These are phyloP conservation scores for Plenodomus lindquistii DNA, from an alignment of 2,329 filamentous ascomycete species.

Conservation along the genomic window DNA sequence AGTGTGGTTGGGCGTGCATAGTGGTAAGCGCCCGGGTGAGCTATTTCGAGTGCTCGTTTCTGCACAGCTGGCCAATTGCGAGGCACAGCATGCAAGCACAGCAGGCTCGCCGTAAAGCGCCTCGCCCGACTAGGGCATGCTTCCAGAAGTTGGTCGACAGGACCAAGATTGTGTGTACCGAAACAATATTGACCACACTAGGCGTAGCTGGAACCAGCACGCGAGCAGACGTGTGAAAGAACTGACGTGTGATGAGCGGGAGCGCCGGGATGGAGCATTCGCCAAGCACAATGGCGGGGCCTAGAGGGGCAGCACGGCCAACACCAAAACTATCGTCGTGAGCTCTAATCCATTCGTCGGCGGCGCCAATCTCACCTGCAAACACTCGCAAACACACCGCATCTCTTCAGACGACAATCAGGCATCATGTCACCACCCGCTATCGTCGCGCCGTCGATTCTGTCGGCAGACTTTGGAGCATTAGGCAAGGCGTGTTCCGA, in stretches of 20 bases:
- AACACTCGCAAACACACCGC: slow-evolving; percentile 4
- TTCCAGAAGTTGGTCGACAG: neutral
- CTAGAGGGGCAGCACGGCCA: neutral
- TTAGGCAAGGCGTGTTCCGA: slow-evolving; percentile 83
- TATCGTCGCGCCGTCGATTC: slow-evolving; percentile 97
- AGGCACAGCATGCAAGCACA: slow-evolving; percentile 20
- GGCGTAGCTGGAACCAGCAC: neutral
- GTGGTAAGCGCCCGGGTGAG: slow-evolving; percentile 39
- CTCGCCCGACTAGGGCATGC: slow-evolving; percentile 4
- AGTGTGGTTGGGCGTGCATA: slow-evolving; percentile 36
- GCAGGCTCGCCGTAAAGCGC: slow-evolving; percentile 34
- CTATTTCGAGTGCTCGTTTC: slow-evolving; percentile 35
- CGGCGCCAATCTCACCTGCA: neutral
- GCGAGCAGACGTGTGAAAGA: neutral
- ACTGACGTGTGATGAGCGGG: neutral
- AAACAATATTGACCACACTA: neutral
- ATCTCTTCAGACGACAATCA: slow-evolving; percentile 19
- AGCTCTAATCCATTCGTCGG: neutral
- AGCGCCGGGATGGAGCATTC: neutral
- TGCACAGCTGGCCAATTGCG: slow-evolving; percentile 29
- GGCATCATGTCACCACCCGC: slow-evolving; percentile 79
- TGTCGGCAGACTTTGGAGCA: slow-evolving; percentile 92
- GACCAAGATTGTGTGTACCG: neutral
- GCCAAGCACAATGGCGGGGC: neutral
- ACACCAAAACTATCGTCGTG: neutral